Evolutionary conservation across 257 asterid species (phyloP), one percentile per base, ranked within the genome.

Genomic region (Solanum commersonii): DNA sequence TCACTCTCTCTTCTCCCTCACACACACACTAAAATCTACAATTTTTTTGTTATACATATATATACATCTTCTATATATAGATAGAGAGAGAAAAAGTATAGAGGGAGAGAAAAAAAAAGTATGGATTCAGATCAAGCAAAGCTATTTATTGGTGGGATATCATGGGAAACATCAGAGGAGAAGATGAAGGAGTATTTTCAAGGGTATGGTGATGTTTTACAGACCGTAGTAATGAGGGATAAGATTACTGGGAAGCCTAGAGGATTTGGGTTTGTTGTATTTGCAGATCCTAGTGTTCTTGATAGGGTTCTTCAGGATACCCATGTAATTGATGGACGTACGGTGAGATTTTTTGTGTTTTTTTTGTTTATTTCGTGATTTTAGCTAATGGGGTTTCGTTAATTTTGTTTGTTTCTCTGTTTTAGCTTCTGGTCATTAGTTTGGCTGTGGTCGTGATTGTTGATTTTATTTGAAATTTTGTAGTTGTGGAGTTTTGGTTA

Each of bases 91-190:
- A 27, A 13, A 67, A 27, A 67, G 35, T 25, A 27, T 12, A 23
- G 71, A 13, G 65, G 10, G 65, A 56, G 65, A 56, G 65, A 56
- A 8, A 20, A 56, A 49, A 68, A 46, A n/a, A 10, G 14, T 25
- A 33, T 96, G 98, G 98, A 96, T 93, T 95, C 98, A 63, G 98
- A 96, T 94, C 98, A 95, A 82, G 98, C 96, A 18, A 96, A 96
- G 93, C 94, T 96, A 0, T 96, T 96, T 86, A 93, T 96, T 31
- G 98, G 98, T n/a, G 98, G 98, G 88, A 94, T 96, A 74, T 95
- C 98, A 6, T 95, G 98, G 98, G 98, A 96, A 84, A 96, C 98
- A 7, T 35, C 90, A 33, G 98, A 96, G 90, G 98, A 95, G 23
- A 95, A 90, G 90, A 93, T 95, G 87, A 93, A 86, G 88, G 98